These are phyloP conservation scores for Pugionium dolabratum DNA, from an alignment of 345 rosid genomes.

Conservation along the genomic window DNA sequence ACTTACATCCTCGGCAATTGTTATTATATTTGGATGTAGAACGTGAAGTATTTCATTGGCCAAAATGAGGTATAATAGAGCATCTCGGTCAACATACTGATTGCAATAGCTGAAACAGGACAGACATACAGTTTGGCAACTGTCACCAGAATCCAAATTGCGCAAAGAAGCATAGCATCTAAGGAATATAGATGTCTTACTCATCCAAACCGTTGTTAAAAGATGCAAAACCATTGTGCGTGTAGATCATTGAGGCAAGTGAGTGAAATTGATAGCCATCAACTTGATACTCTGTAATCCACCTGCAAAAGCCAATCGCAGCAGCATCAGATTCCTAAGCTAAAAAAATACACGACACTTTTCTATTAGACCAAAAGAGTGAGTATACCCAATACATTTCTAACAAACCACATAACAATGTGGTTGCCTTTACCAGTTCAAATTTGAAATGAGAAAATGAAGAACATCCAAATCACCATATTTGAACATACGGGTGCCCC, in stretches of 20 bases:
- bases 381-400: conserved; percentile 8
- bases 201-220: conserved; percentile 79
- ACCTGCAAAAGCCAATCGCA: conserved; percentile 56
- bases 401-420: conserved; percentile 13
- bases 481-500: conserved; percentile 99
- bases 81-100: conserved; percentile 92
- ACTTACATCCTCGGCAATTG: conserved; percentile 96
- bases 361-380: conserved; percentile 20
- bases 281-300: conserved; percentile 83
- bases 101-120: conserved; percentile 79
- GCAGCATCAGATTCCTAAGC: conserved; percentile 23
- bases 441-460: conserved; percentile 84
- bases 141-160: conserved; percentile 25
- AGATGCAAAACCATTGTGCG: conserved; percentile 92
- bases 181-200: conserved; percentile 55
- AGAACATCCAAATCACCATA: conserved; percentile 89
- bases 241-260: conserved; percentile 88
- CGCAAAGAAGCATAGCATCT: conserved; percentile 16
- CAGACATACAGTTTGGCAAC: conserved; percentile 21
- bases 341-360: conserved; percentile 19
- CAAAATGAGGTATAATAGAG: conserved; percentile 78
- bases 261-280: conserved; percentile 98
- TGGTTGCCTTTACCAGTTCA: conserved; percentile 71
- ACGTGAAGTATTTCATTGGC: conserved; percentile 88
- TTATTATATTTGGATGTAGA: conserved; percentile 84